phyloP scores from a whole-genome alignment of 139 green algal genomes.

The Edaphochlamys debaryana region DNA sequence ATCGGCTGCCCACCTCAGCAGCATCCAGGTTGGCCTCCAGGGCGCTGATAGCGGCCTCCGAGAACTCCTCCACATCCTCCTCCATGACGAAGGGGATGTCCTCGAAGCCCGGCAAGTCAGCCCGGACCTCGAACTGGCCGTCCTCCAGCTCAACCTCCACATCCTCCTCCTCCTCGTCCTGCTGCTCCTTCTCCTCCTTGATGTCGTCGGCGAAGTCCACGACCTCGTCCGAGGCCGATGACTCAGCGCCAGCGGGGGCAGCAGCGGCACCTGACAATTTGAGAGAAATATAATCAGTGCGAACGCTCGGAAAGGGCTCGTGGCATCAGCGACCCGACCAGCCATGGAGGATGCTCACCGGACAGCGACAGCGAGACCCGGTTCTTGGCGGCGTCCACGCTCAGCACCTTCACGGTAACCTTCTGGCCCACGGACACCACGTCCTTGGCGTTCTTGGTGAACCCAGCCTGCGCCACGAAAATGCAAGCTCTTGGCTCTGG shows the following conservation, averaged over 20 bases:
- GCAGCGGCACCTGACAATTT: background rate
- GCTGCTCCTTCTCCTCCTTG: background rate
- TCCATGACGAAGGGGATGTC: slow-evolving; percentile 53
- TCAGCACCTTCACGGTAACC: slow-evolving; percentile 59
- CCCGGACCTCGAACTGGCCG: slow-evolving; percentile 37
- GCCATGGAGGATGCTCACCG: background rate
- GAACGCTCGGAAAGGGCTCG: too few species aligned
- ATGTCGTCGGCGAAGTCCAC: background rate
- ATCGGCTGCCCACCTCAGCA: background rate
- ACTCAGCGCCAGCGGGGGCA: background rate
- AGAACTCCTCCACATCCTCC: slow-evolving; percentile 42
- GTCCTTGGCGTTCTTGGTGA: slow-evolving; percentile 65
- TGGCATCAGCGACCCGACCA: too few species aligned
- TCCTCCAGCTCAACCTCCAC: slow-evolving; percentile 45
- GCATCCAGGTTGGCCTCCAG: slow-evolving; percentile 26
- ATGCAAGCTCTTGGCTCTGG: too few species aligned
- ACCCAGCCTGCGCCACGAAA: slow-evolving; percentile 40
- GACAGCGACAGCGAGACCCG: slow-evolving; percentile 65
- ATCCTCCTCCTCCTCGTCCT: slow-evolving; percentile 16
- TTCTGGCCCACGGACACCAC: slow-evolving; percentile 60
- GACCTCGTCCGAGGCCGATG: background rate
- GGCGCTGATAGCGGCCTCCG: background rate
- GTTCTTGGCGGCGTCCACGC: slow-evolving; percentile 55
- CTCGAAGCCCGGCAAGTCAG: slow-evolving; percentile 47
- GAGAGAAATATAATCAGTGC: too few species aligned